phyloP scores from a whole-genome alignment of 2,329 filamentous ascomycete species.

The Cryphonectria nitschkei region DNA sequence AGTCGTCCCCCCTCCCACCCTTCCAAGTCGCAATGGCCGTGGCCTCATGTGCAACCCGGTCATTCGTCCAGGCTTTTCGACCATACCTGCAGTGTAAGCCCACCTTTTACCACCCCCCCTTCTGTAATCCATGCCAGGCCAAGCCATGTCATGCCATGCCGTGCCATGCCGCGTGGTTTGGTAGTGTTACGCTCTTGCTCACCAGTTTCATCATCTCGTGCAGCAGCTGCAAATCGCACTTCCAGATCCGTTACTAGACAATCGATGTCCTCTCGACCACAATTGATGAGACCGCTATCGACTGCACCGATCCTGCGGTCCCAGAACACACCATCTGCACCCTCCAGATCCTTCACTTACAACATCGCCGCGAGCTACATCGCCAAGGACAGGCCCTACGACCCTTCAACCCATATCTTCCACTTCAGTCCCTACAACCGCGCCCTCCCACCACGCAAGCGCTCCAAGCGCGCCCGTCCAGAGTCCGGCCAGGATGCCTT shows the following conservation, averaged over 20 bases:
- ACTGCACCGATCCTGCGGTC: constrained; percentile 29
- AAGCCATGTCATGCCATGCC: neutral
- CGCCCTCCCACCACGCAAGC: constrained; percentile 56
- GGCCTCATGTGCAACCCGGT: constrained; percentile 28
- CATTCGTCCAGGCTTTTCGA: constrained; percentile 26
- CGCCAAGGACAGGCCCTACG: constrained; percentile 70
- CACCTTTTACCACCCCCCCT: neutral
- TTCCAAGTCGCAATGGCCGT: constrained; percentile 26
- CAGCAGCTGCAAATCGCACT: constrained; percentile 14
- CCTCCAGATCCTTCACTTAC: constrained; percentile 57
- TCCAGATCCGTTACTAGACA: neutral
- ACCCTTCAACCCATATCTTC: constrained; percentile 70
- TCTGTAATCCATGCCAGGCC: constrained; percentile 10
- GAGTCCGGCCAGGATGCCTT: constrained; percentile 94
- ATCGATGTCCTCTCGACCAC: constrained; percentile 1
- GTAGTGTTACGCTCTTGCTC: constrained; percentile 9
- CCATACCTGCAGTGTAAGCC: constrained; percentile 30
- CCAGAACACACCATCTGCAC: constrained; percentile 30
- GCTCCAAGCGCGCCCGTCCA: constrained; percentile 64
- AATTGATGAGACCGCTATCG: neutral
- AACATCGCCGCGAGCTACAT: constrained; percentile 76
- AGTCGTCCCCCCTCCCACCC: neutral
- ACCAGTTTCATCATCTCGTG: neutral
- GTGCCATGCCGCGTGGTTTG: neutral
- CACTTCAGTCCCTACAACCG: constrained; percentile 70